Evolutionary conservation across 1,284 basidiomycete genomes (phyloP), one percentile per base, ranked within the genome.

Genomic region (Pholiota adiposa): DNA sequence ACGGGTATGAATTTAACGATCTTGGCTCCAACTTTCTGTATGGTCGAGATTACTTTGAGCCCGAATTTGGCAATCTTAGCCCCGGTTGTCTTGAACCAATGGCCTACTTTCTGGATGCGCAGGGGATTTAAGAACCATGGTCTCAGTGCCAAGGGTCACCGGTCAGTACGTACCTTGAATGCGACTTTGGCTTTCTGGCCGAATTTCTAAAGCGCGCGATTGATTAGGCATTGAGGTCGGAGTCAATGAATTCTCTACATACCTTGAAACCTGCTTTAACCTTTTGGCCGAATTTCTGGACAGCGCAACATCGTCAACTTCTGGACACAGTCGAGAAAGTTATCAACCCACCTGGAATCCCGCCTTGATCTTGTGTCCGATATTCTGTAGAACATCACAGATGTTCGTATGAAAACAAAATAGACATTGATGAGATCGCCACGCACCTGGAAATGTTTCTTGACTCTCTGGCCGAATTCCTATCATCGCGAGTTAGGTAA

Each of bases 81-180:
- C 16, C 61, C 63, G 4, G 61, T 63, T 29, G 55, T 63, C 38
- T 63, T 60, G 31, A 62, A 33, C n/a, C 58, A 65, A 4, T 63
- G 34, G 9, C 60, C 60, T n/a, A 60, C 63, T 31, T 49, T 33
- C 43, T 40, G 48, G 25, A 19, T 38, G 19, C 9, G n/a, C 19
- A 19, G 8, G 4, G n/a, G n/a, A n/a, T n/a, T n/a, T n/a, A n/a
- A n/a, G n/a, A n/a, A n/a, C n/a, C n/a, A n/a, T n/a, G n/a, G n/a
- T n/a, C n/a, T n/a, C n/a, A n/a, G n/a, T n/a, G n/a, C n/a, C n/a
- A n/a, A n/a, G n/a, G n/a, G n/a, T n/a, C n/a, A n/a, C n/a, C n/a
- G n/a, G n/a, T n/a, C n/a, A n/a, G n/a, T n/a, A n/a, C 44, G 14
- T 46, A 46, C 44, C 44, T 46, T 23, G 44, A 46, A 46, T 2